Percentiles rank a stretch among this genome's conserved stretches.
These are phyloP conservation scores for Cymbopogon flexuosus DNA, from an alignment of 202 grass and related monocot genomes.

Conservation along the genomic window DNA sequence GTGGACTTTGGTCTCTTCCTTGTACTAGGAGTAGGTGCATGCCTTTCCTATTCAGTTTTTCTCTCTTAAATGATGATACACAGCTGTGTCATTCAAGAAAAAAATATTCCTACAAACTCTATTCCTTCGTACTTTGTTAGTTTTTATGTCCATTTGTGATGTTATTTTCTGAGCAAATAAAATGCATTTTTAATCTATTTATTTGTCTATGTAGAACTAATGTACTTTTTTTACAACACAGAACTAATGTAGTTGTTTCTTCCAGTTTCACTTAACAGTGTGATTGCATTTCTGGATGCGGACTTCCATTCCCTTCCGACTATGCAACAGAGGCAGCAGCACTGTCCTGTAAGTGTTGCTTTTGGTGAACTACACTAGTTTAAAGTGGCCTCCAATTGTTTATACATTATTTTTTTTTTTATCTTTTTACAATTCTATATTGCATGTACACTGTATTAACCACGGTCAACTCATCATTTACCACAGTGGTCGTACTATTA, in stretches of 20 bases:
- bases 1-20: background rate
- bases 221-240: background rate
- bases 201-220: slow-evolving; percentile 8
- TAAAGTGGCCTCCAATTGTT: background rate
- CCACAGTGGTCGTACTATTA: background rate
- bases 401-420: background rate
- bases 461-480: slow-evolving; percentile 10
- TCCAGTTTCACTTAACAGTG: slow-evolving; percentile 92
- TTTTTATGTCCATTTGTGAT: background rate
- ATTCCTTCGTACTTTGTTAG: background rate
- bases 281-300: slow-evolving; percentile 90
- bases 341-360: slow-evolving; percentile 79
- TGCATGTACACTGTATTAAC: background rate
- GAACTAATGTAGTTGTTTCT: slow-evolving; percentile 26
- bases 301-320: slow-evolving; percentile 93
- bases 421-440: background rate
- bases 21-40: background rate
- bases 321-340: slow-evolving; percentile 88
- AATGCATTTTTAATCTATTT: slow-evolving; percentile 19
- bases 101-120: background rate
- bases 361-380: slow-evolving; percentile 8
- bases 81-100: background rate
- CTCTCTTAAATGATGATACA: background rate
- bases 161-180: background rate
- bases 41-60: background rate